Conservation (phyloP, 1,284 basidiomycete species). For the Rhodotorula sp. region DNA sequence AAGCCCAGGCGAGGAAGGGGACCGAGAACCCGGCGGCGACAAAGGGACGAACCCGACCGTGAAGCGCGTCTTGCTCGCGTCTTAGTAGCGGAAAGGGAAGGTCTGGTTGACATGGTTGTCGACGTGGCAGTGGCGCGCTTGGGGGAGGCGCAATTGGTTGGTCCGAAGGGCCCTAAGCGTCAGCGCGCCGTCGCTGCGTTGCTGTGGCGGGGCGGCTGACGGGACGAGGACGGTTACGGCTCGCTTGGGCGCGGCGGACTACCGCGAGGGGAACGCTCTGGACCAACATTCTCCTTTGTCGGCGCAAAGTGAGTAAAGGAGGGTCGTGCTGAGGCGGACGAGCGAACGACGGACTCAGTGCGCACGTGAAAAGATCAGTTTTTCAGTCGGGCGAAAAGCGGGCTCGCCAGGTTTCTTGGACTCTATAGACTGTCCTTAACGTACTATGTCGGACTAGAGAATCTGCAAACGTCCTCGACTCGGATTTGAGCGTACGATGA, state of each 20-base stretch:
- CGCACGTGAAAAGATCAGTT: no score
- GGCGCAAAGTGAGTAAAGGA: not conserved
- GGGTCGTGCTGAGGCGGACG: no score
- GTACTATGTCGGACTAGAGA: no score
- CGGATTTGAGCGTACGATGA: no score
- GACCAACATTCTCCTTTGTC: not conserved
- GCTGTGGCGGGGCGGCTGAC: not conserved
- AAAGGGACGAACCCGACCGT: constrained; percentile 4
- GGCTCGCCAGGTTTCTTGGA: no score
- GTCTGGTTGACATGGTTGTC: constrained; percentile 3
- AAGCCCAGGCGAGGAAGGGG: not conserved
- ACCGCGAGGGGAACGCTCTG: not conserved
- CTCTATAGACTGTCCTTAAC: no score
- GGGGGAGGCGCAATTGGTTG: not conserved
- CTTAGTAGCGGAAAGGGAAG: constrained; percentile 5
- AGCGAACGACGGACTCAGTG: no score
- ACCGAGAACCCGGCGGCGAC: not conserved
- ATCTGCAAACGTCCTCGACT: no score
- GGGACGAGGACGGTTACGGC: not conserved
- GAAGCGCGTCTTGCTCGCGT: constrained; percentile 1
- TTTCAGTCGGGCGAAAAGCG: no score
- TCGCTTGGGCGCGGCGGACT: not conserved
- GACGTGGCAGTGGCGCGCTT: not conserved
- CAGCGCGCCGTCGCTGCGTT: not conserved
- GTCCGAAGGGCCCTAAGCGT: not conserved